Percentiles rank a stretch among this genome's conserved stretches.
Conservation (phyloP, 2,329 filamentous ascomycete species). For the Nakataea oryzae region DNA sequence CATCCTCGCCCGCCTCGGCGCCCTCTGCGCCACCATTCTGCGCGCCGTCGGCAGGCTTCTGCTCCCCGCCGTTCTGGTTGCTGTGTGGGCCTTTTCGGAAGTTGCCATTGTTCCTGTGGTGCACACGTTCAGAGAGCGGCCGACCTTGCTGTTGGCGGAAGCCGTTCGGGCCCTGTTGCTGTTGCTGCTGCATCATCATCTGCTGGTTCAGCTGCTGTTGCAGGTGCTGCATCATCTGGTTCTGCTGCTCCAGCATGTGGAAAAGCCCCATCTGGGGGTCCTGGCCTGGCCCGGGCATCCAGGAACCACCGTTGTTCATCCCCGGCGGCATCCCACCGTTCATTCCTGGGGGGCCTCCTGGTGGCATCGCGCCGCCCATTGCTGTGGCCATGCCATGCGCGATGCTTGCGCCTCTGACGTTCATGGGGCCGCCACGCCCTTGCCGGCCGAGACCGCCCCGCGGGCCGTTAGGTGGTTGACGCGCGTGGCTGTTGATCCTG, state of each 20-base stretch:
- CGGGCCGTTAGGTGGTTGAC: conserved; percentile 63
- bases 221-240: conserved; percentile 73
- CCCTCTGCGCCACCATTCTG: conserved; percentile 14
- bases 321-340: conserved; percentile 26
- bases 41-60: conserved; percentile 22
- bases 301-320: conserved; percentile 27
- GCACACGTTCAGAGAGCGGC: conserved; percentile 68
- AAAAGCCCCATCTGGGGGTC: conserved; percentile 40
- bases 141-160: conserved; percentile 30
- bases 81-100: conserved; percentile 9
- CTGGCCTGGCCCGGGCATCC: conserved; percentile 29
- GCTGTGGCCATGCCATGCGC: conserved; percentile 37
- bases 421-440: conserved; percentile 28
- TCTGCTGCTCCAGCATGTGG: conserved; percentile 81
- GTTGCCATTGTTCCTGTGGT: conserved; percentile 38
- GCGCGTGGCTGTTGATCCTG: conserved; percentile 68
- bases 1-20: conserved; percentile 36
- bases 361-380: conserved; percentile 14
- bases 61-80: conserved; percentile 17
- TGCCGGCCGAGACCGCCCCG: conserved; percentile 41
- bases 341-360: conserved; percentile 22
- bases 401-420: conserved; percentile 38
- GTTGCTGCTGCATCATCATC: conserved; percentile 37
- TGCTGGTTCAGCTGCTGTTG: conserved; percentile 47
- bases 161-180: conserved; percentile 25